These are phyloP conservation scores for Fusarium odoratissimum DNA, from an alignment of 2,329 filamentous ascomycete species.

Conservation along the genomic window DNA sequence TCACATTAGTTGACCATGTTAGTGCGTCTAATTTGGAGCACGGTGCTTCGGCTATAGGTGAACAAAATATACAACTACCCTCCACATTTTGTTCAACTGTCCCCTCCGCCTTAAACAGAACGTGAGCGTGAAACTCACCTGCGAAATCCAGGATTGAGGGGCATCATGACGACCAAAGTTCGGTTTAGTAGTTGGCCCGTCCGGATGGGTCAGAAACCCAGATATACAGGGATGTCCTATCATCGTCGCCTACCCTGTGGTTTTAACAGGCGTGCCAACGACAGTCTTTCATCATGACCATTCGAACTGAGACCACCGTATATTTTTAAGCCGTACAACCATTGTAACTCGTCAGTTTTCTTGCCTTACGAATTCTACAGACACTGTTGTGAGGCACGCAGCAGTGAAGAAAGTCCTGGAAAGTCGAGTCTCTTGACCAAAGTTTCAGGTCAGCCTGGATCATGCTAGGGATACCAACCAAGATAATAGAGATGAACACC, in stretches of 20 bases:
- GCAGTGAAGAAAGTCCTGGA: background rate
- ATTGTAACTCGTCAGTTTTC: background rate
- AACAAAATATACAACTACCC: background rate
- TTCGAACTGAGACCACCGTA: background rate
- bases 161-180: slow-evolving; percentile 9
- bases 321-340: background rate
- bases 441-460: background rate
- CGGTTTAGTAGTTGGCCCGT: background rate
- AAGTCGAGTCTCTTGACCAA: background rate
- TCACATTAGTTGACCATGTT: background rate
- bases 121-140: slow-evolving; percentile 11
- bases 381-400: background rate
- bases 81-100: background rate
- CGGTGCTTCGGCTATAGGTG: background rate
- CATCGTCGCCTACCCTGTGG: slow-evolving; percentile 16
- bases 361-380: background rate
- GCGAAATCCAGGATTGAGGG: slow-evolving; percentile 9
- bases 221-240: background rate
- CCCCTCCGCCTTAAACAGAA: background rate
- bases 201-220: background rate
- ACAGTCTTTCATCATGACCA: background rate
- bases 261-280: background rate
- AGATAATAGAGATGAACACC: background rate
- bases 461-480: background rate
- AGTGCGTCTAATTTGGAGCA: background rate